These are phyloP conservation scores for Cladosporium sp. DNA, from an alignment of 2,329 filamentous ascomycete genomes.

Conservation along the genomic window DNA sequence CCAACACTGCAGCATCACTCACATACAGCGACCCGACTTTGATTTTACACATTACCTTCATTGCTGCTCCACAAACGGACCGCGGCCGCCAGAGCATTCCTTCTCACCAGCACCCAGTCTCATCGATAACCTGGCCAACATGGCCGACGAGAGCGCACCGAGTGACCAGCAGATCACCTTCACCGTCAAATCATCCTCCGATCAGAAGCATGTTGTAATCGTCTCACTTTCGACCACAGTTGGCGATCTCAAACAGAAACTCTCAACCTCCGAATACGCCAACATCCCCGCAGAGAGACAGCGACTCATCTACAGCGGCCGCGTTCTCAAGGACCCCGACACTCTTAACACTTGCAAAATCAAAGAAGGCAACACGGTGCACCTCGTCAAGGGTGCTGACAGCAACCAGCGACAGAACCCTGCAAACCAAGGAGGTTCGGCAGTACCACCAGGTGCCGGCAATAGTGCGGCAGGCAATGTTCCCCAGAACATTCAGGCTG, in stretches of 20 bases:
- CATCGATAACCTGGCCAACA: slow-evolving; percentile 56
- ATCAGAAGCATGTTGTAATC: slow-evolving; percentile 78
- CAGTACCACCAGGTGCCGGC: slow-evolving; percentile 36
- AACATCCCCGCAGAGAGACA: slow-evolving; percentile 84
- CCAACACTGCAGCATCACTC: too few species aligned
- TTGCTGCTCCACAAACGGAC: too few species aligned
- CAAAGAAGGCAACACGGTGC: slow-evolving; percentile 91
- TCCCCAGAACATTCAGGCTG: slow-evolving; percentile 74
- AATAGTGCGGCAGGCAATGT: slow-evolving; percentile 56
- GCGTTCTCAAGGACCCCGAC: slow-evolving; percentile 93
- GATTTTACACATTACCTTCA: too few species aligned
- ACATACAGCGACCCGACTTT: too few species aligned
- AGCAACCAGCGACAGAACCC: slow-evolving; percentile 68
- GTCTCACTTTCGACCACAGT: slow-evolving; percentile 73
- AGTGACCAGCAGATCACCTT: slow-evolving; percentile 78
- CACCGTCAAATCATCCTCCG: slow-evolving; percentile 92
- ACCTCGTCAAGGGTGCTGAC: slow-evolving; percentile 92
- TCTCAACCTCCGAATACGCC: slow-evolving; percentile 75
- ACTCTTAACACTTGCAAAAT: slow-evolving; percentile 85
- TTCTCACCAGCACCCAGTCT: not conserved
- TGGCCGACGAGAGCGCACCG: slow-evolving; percentile 50
- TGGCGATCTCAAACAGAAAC: slow-evolving; percentile 82
- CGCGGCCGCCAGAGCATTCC: not conserved
- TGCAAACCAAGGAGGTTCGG: slow-evolving; percentile 43
- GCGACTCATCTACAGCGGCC: slow-evolving; percentile 94